phyloP scores from a whole-genome alignment of 1,284 basidiomycete species.

The Pseudozyma thailandica region DNA sequence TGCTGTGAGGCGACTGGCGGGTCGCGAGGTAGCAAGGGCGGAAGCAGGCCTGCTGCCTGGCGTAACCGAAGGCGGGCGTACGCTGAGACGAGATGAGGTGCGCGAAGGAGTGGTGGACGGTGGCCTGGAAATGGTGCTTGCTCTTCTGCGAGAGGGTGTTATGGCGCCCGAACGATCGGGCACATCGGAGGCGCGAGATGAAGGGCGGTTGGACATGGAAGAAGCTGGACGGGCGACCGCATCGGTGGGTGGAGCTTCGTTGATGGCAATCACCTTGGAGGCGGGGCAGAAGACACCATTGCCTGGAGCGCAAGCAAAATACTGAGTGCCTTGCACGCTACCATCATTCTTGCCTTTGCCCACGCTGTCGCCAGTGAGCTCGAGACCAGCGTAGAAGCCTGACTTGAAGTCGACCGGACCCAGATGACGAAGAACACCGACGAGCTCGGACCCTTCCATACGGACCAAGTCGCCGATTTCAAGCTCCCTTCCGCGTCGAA shows the following conservation, averaged over 20 bases:
- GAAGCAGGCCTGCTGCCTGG: constrained; percentile 38
- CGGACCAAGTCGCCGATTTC: constrained; percentile 61
- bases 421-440: constrained; percentile 63
- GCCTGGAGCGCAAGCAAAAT: constrained; percentile 84
- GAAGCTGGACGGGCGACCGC: constrained; percentile 63
- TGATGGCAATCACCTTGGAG: constrained; percentile 74
- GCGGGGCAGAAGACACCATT: constrained; percentile 91
- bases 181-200: constrained; percentile 44
- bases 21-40: constrained; percentile 52
- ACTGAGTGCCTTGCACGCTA: constrained; percentile 81
- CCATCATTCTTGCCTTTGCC: constrained; percentile 98
- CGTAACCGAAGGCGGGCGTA: constrained; percentile 45
- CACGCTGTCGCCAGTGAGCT: constrained; percentile 59
- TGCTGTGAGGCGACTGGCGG: constrained; percentile 42
- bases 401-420: constrained; percentile 58
- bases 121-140: constrained; percentile 34
- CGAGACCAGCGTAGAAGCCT: constrained; percentile 63
- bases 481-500: constrained; percentile 42
- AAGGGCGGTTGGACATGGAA: constrained; percentile 55
- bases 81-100: constrained; percentile 38
- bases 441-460: constrained; percentile 53
- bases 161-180: constrained; percentile 31
- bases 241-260: constrained; percentile 48
- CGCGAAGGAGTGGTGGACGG: constrained; percentile 45
- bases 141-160: constrained; percentile 41